Conservation (phyloP, 441 rosid species). For the Arabidopsis lyrata region DNA sequence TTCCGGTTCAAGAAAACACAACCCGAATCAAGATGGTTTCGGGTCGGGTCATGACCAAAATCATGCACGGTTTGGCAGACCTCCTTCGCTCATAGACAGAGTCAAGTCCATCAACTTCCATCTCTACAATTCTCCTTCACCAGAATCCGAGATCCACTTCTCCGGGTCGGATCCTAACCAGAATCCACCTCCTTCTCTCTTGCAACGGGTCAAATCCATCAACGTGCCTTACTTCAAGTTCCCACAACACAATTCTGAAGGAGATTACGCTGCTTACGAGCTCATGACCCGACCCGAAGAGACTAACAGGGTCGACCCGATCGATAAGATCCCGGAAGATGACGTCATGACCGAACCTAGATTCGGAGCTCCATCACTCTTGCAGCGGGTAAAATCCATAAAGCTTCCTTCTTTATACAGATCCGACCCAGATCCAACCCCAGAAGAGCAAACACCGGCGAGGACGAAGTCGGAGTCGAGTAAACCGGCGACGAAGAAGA, state of each 20-base stretch:
- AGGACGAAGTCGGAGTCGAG: constrained; percentile 51
- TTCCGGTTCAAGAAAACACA: constrained; percentile 31
- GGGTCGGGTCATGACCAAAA: constrained; percentile 21
- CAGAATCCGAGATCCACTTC: constrained; percentile 30
- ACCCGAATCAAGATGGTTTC: constrained; percentile 36
- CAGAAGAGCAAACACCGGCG: constrained; percentile 17
- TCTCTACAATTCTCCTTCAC: constrained; percentile 42
- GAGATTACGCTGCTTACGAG: constrained; percentile 33
- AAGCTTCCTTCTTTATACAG: constrained; percentile 50
- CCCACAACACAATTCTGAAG: constrained; percentile 41
- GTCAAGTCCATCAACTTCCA: constrained; percentile 61
- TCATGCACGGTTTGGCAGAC: constrained; percentile 38
- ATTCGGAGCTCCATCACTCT: constrained; percentile 53
- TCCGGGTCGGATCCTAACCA: constrained; percentile 28
- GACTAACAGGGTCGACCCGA: constrained; percentile 28
- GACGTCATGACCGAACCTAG: constrained; percentile 3
- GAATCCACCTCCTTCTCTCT: constrained; percentile 50
- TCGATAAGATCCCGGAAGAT: neutral
- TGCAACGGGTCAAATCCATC: constrained; percentile 61
- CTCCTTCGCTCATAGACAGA: constrained; percentile 60
- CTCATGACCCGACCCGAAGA: constrained; percentile 28
- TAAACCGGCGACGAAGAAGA: constrained; percentile 46
- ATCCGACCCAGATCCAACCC: constrained; percentile 29
- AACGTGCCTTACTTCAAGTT: constrained; percentile 51
- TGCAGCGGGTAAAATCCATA: constrained; percentile 65